Base-by-base conservation (phyloP, 2,329 filamentous ascomycete genomes). In the Coniochaeta sp. region DNA sequence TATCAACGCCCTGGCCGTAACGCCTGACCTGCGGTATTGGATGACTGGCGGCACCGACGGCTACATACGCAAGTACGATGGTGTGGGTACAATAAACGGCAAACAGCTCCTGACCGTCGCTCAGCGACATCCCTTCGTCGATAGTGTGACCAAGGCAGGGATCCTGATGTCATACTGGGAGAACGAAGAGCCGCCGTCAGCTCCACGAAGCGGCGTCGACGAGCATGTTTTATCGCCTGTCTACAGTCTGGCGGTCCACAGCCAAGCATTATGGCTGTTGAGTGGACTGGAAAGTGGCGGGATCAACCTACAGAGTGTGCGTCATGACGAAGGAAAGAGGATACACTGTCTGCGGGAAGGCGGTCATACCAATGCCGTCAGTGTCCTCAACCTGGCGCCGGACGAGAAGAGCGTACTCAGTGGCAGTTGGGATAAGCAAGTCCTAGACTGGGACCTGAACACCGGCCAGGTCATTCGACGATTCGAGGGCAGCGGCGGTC, bases 161-260 rank as follows among this genome's bases (percentile, higher is more conserved):
- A 89, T 96, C 6, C 72, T 97, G 48, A 85, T 96, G 79, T 95
- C 89, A 49, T 99, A 99, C 67, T 99, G 94, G 94, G 94, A 96
- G 67, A 99, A 97, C 62, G 91, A 96, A 66, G 92, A 99, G 64
- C 81, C 83, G 2, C 58, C 70, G 2, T 65, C 63, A 1, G 66
- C 70, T 0, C 59, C 48, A 46, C 67, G 69, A 4, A 67, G 71
- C 31, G 67, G 73, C 13, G 72, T 74, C 12, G 72, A 86, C 47
- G 85, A 89, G 3, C 71, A 81, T 22, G 71, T 79, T 4, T 70
- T 92, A 14, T 95, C 90, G 9, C 91, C 94, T 0, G 92, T 99
- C 0, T 99, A 99, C 67, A 95, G 91, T 6, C 75, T 99, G 24
- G 94, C 94, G 1, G 86, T 95, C 5, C 90, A 99, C 56, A 90